phyloP scores from a whole-genome alignment of 2,329 filamentous ascomycete genomes.

The Dothideomycetes sp. region DNA sequence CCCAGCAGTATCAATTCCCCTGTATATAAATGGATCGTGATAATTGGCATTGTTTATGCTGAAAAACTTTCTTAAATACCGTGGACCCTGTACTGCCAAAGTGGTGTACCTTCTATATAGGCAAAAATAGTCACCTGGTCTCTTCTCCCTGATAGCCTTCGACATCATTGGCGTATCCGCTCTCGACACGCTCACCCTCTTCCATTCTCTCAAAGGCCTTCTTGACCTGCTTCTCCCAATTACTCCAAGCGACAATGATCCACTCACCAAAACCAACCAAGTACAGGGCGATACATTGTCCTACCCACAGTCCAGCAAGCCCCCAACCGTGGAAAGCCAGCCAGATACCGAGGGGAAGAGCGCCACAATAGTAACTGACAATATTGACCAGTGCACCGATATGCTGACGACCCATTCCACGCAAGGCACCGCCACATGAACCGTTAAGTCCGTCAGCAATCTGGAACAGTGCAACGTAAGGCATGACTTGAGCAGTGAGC shows the following conservation, averaged over 20 bases:
- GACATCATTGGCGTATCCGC: constrained; percentile 18
- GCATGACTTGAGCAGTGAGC: constrained; percentile 69
- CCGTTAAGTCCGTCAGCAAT: constrained; percentile 83
- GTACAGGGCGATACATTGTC: constrained; percentile 55
- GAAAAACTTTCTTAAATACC: too few relatives aligned
- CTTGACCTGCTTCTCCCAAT: constrained; percentile 66
- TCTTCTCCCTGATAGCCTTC: constrained; percentile 15
- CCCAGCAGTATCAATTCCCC: too few relatives aligned
- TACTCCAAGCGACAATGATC: constrained; percentile 65
- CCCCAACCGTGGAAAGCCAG: constrained; percentile 84
- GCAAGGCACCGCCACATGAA: constrained; percentile 67
- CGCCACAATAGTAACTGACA: constrained; percentile 74
- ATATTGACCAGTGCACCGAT: constrained; percentile 75
- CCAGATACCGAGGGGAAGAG: constrained; percentile 71
- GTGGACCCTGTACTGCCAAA: not conserved
- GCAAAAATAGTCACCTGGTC: not conserved
- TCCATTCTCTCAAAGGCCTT: constrained; percentile 66
- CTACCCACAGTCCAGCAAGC: constrained; percentile 66
- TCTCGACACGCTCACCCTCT: constrained; percentile 34
- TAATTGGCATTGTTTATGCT: too few relatives aligned
- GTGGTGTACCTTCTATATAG: not conserved
- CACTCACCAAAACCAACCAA: constrained; percentile 71
- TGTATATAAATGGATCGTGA: too few relatives aligned
- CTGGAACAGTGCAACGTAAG: constrained; percentile 81
- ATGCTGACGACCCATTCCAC: constrained; percentile 82